phyloP scores from a whole-genome alignment of 768 basidiomycete species.

The Russula sp. region DNA sequence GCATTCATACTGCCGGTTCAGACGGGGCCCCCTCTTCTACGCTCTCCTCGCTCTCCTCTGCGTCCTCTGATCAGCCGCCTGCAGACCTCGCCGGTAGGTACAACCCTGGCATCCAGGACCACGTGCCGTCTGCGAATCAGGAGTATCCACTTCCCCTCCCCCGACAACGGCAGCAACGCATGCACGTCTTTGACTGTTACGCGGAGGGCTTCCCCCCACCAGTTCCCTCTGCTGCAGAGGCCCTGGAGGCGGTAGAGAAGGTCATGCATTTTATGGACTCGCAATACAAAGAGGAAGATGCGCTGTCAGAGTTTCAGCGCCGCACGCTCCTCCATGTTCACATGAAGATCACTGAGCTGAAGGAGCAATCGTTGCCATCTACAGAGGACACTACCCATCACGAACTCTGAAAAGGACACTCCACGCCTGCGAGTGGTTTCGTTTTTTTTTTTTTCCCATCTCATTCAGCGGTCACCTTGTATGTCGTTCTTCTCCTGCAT shows the following conservation, averaged over 20 bases:
- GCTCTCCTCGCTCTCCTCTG: constrained; percentile 17
- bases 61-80: constrained; percentile 17
- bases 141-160: constrained; percentile 15
- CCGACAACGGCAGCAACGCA: constrained; percentile 18
- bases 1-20: constrained; percentile 14
- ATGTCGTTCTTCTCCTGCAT: constrained; percentile 11
- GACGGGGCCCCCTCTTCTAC: constrained; percentile 16
- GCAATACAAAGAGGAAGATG: constrained; percentile 36
- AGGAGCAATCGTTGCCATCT: constrained; percentile 15
- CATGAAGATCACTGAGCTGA: constrained; percentile 21
- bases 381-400: constrained; percentile 13
- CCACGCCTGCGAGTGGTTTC: constrained; percentile 4
- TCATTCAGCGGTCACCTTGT: not conserved
- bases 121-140: constrained; percentile 17
- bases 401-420: constrained; percentile 17
- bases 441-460: not conserved
- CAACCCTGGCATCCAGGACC: constrained; percentile 14
- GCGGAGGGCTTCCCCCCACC: constrained; percentile 7
- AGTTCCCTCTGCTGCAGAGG: constrained; percentile 41
- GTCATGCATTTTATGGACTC: constrained; percentile 50
- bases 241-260: constrained; percentile 49
- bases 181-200: constrained; percentile 22
- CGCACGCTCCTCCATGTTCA: constrained; percentile 45
- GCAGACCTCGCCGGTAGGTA: constrained; percentile 17
- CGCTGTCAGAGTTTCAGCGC: constrained; percentile 44